A percentile compares a stretch with the other conserved stretches of the same genome.
Conservation (phyloP, 2,329 filamentous ascomycete species). For the Colletotrichum theobromicola region DNA sequence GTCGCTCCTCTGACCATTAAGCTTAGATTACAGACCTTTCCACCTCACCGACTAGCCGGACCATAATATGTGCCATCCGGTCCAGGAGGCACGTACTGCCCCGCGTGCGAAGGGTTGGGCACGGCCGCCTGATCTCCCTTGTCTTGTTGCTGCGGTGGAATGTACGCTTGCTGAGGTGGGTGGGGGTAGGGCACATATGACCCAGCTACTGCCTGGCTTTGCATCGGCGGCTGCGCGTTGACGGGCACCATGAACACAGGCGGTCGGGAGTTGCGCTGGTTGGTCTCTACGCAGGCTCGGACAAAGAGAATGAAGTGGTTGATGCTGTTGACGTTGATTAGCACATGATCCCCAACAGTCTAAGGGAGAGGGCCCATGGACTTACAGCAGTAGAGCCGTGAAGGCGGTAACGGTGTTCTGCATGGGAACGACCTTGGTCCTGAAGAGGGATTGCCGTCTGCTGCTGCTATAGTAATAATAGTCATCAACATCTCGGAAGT, state of each 20-base stretch:
- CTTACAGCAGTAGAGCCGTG: conserved; percentile 17
- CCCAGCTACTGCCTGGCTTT: neutral
- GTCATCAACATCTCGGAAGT: conserved; percentile 1
- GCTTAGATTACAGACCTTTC: neutral
- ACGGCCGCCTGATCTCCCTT: neutral
- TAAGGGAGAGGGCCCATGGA: neutral
- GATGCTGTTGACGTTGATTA: conserved; percentile 5
- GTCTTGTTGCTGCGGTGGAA: neutral
- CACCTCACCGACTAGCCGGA: neutral
- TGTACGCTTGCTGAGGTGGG: neutral
- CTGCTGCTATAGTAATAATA: neutral
- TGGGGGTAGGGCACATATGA: neutral
- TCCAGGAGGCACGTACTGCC: neutral
- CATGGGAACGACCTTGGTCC: neutral
- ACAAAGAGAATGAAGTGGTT: conserved; percentile 45
- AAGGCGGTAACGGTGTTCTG: conserved; percentile 25
- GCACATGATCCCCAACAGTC: neutral
- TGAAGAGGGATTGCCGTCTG: neutral
- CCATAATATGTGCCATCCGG: neutral
- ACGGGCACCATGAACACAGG: conserved; percentile 6
- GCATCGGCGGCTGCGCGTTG: neutral
- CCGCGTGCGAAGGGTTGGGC: neutral
- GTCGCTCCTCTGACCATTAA: neutral
- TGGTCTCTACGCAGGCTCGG: conserved; percentile 43
- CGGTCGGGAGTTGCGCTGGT: conserved; percentile 29